Evolutionary conservation across 306 rosid species (phyloP).

Genomic region (Vicia faba): DNA sequence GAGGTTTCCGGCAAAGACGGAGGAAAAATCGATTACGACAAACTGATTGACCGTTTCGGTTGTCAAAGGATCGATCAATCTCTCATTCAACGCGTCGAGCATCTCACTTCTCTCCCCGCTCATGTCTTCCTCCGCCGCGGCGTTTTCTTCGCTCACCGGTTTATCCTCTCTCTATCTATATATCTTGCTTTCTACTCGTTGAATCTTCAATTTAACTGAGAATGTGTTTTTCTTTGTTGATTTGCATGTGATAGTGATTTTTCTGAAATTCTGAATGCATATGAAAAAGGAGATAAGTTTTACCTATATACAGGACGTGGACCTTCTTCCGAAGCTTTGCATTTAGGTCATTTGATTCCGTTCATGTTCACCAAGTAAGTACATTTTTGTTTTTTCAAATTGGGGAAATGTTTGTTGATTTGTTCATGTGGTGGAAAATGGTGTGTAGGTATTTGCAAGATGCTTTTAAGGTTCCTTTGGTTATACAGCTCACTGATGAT

Average conservation of each 20-base stretch:
- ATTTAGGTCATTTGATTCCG: slow-evolving; percentile 87
- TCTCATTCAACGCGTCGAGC: slow-evolving; percentile 60
- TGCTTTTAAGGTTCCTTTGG: slow-evolving; percentile 89
- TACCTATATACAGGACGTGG: slow-evolving; percentile 95
- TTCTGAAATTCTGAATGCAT: slow-evolving; percentile 67
- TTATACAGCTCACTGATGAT: slow-evolving; percentile 90
- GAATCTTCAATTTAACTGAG: neutral
- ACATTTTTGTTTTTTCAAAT: neutral
- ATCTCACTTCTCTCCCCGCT: slow-evolving; percentile 70
- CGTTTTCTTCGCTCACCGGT: slow-evolving; percentile 98
- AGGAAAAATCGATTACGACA: slow-evolving; percentile 84
- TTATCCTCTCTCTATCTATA: neutral
- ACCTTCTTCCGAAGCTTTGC: slow-evolving; percentile 92
- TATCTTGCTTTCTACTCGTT: neutral
- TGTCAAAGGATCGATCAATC: slow-evolving; percentile 72
- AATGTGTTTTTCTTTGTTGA: neutral
- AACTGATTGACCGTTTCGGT: slow-evolving; percentile 90
- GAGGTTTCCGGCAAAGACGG: slow-evolving; percentile 74
- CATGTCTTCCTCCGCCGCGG: slow-evolving; percentile 91
- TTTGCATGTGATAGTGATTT: slow-evolving; percentile 53
- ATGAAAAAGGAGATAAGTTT: slow-evolving; percentile 79
- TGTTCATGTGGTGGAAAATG: slow-evolving; percentile 15
- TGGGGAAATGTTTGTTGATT: too few relatives aligned
- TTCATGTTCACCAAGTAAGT: slow-evolving; percentile 90
- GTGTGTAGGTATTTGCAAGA: slow-evolving; percentile 86